Conservation (phyloP, 192 early-diverging fungal species). For the Powellomyces hirtus region DNA sequence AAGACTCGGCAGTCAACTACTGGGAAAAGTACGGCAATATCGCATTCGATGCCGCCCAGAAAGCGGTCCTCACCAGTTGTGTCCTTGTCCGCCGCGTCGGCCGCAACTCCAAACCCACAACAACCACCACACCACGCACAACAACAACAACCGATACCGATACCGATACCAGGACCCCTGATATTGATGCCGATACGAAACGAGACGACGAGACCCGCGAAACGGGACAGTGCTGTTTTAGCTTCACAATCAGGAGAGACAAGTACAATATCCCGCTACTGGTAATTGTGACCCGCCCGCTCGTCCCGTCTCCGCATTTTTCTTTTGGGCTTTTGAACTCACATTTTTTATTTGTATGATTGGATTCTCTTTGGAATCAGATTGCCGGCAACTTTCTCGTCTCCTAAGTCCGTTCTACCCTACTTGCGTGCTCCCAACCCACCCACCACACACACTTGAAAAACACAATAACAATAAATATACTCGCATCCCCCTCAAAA, state of each 20-base stretch:
- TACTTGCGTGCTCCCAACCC: too few relatives aligned
- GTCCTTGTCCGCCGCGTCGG: slow-evolving; percentile 62
- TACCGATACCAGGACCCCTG: slow-evolving; percentile 19
- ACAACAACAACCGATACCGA: slow-evolving; percentile 3
- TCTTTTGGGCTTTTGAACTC: background rate
- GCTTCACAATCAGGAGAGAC: slow-evolving; percentile 93
- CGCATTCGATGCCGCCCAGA: slow-evolving; percentile 94
- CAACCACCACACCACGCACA: background rate
- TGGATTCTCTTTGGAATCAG: slow-evolving; percentile 4
- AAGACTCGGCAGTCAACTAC: slow-evolving; percentile 92
- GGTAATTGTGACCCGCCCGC: slow-evolving; percentile 15
- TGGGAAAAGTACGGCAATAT: slow-evolving; percentile 99
- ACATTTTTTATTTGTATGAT: background rate
- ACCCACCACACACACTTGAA: too few relatives aligned
- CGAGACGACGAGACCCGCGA: background rate
- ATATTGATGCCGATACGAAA: background rate
- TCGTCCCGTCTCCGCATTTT: too few relatives aligned
- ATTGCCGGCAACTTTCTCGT: slow-evolving; percentile 34
- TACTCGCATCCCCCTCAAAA: too few relatives aligned
- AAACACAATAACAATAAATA: too few relatives aligned
- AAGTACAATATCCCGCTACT: slow-evolving; percentile 86
- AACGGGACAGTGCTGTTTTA: slow-evolving; percentile 75
- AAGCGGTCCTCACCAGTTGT: slow-evolving; percentile 93
- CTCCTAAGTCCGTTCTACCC: too few relatives aligned
- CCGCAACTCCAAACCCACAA: slow-evolving; percentile 37